Evolutionary conservation across 2,329 filamentous ascomycete species (phyloP).

Genomic region (Alternaria sp.): DNA sequence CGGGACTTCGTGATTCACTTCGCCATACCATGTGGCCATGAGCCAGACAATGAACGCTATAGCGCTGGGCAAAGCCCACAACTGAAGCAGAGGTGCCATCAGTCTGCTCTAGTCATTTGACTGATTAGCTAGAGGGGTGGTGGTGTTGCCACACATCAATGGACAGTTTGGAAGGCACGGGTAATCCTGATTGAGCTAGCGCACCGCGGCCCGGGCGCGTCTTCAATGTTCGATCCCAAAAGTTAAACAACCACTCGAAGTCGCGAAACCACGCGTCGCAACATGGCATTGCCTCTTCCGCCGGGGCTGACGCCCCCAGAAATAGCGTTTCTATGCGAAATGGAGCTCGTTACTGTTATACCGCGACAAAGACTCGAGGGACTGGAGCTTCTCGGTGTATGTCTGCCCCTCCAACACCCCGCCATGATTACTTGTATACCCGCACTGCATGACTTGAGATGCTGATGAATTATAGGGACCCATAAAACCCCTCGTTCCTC

Average conservation of each 20-base stretch:
- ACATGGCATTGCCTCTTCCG: conserved; percentile 68
- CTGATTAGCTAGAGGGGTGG: background rate
- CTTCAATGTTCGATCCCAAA: conserved; percentile 1
- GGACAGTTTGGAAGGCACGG: conserved; percentile 3
- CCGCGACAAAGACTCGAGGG: conserved; percentile 88
- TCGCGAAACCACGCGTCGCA: conserved; percentile 30
- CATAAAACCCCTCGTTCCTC: conserved; percentile 78
- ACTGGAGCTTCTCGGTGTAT: conserved; percentile 83
- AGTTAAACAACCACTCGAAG: conserved; percentile 16
- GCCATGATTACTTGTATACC: conserved; percentile 17
- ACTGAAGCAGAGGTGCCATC: conserved; percentile 31
- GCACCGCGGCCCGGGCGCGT: conserved; percentile 13
- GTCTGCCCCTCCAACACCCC: conserved; percentile 53
- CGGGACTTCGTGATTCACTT: conserved; percentile 58
- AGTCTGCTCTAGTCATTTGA: background rate
- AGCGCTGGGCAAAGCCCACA: conserved; percentile 32
- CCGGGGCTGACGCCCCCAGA: conserved; percentile 81
- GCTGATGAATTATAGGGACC: conserved; percentile 66
- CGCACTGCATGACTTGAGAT: background rate
- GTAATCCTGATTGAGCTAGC: conserved; percentile 25
- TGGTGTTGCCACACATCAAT: background rate
- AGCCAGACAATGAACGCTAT: conserved; percentile 30
- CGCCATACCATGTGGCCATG: conserved; percentile 33
- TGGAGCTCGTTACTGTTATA: conserved; percentile 93
- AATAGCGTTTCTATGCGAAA: conserved; percentile 93